phyloP scores from a whole-genome alignment of 192 early-diverging fungal species.

The Backusella australiensis region DNA sequence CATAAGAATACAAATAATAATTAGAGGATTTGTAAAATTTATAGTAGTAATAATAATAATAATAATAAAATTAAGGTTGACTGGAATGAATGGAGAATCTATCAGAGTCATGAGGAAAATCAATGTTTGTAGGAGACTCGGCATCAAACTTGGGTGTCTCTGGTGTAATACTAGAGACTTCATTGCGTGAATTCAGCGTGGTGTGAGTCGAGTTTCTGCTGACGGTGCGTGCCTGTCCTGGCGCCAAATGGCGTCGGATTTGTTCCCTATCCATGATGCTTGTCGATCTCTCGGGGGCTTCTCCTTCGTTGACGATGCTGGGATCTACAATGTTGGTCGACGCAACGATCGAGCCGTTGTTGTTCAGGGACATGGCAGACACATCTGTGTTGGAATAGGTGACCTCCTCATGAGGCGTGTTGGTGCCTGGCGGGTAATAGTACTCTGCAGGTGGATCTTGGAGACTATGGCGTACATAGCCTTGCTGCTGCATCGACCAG shows the following conservation, averaged over 20 bases:
- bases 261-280: conserved; percentile 14
- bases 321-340: not conserved
- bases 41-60: not conserved
- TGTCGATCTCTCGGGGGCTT: not conserved
- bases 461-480: not conserved
- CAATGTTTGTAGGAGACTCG: conserved; percentile 5
- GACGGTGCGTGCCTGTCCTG: not conserved
- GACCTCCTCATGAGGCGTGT: not conserved
- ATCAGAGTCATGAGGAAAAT: conserved; percentile 30
- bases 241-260: conserved; percentile 10
- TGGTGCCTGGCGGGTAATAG: not conserved
- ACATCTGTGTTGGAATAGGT: conserved; percentile 16
- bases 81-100: conserved; percentile 26
- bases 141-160: not conserved
- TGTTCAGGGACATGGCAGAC: not conserved
- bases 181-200: not conserved
- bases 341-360: not conserved
- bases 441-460: not conserved
- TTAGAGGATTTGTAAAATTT: too few relatives aligned
- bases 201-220: not conserved
- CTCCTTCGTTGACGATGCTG: not conserved
- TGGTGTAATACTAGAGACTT: not conserved
- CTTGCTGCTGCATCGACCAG: conserved; percentile 21
- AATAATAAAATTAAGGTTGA: not conserved
- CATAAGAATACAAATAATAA: not conserved